A percentile compares a stretch with the other conserved stretches of the same genome.
Evolutionary conservation across 176 grass and related monocot genomes (phyloP).

Genomic region (Panicum miliaceum): DNA sequence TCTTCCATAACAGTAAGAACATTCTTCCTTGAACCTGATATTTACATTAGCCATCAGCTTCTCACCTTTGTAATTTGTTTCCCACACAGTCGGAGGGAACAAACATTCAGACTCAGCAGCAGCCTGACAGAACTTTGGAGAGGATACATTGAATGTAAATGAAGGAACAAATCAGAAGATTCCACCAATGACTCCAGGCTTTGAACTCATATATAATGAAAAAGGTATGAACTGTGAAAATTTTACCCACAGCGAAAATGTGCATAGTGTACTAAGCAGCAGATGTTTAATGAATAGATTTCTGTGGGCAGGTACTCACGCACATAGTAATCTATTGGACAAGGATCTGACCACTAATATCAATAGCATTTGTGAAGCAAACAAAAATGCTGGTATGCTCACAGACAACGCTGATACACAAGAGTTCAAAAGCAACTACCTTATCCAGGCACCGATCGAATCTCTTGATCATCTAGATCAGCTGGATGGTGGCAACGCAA

Average conservation of each 20-base stretch:
- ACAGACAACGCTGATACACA: not conserved
- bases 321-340: not conserved
- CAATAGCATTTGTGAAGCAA: not conserved
- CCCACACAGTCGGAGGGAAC: conserved; percentile 10
- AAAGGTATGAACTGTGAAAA: conserved; percentile 23
- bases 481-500: not conserved
- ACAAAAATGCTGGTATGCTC: not conserved
- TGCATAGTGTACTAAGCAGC: no score
- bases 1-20: conserved; percentile 25
- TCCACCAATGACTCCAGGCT: no score
- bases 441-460: not conserved
- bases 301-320: conserved; percentile 14
- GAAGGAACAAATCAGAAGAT: conserved; percentile 30
- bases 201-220: conserved; percentile 18
- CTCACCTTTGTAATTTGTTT: not conserved
- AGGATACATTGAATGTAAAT: not conserved
- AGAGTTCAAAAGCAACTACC: not conserved
- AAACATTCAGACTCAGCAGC: conserved; percentile 9
- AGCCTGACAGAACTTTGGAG: conserved; percentile 25
- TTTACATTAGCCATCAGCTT: conserved; percentile 2
- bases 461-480: not conserved
- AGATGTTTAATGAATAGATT: not conserved
- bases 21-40: conserved; percentile 1
- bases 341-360: not conserved
- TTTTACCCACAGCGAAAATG: no score